Base-by-base conservation (phyloP, 2,329 filamentous ascomycete genomes). In the Aspergillus oerlinghausenensis region DNA sequence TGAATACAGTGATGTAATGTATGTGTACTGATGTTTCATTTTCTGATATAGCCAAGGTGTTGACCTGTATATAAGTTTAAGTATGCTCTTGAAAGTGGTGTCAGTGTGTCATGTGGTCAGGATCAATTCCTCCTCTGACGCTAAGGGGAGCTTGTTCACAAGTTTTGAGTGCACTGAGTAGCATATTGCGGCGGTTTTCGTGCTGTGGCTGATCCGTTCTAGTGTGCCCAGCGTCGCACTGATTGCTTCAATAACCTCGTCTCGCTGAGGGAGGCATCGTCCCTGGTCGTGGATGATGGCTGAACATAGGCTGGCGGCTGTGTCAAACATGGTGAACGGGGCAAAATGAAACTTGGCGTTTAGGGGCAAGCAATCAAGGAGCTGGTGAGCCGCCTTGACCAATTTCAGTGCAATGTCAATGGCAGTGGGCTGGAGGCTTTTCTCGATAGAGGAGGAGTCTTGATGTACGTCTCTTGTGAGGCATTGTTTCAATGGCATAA, bases 301-400 rank as follows among this genome's bases (percentile, higher is more conserved):
- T 0, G 80, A 82, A 67, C 79, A 82, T 4, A 82, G 64, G 19
- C 80, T 70, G 0, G 80, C 78, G 0, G 79, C 75, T 0, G 78
- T 80, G 58, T 83, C 79, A 49, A 83, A 83, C 32, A 82, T 76
- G 47, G 73, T 71, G 55, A 82, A 83, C 0, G 80, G 68, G 5
- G 80, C 75, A 52, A 79, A 74, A 59, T 82, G 78, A 45, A 80
- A 81, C 38, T 79, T 80, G 5, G 76, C 73, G 48, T 81, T 78
- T 11, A 76, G 67, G 0, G 78, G 78, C 38, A 77, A 61, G 7
- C 63, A 70, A 19, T 78, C 67, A 52, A 81, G 79, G 9, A 82
- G 73, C 14, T 65, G 61, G 23, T 72, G 71, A 4, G 79, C 69
- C 1, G 72, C 67, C 2, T 65, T 57, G 58, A 82, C 73, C 2